A percentile compares a stretch with the other conserved stretches of the same genome.
These are phyloP conservation scores for Pseudonitzschia delicatissima DNA, from an alignment of 108 stramenopile species.

Conservation along the genomic window DNA sequence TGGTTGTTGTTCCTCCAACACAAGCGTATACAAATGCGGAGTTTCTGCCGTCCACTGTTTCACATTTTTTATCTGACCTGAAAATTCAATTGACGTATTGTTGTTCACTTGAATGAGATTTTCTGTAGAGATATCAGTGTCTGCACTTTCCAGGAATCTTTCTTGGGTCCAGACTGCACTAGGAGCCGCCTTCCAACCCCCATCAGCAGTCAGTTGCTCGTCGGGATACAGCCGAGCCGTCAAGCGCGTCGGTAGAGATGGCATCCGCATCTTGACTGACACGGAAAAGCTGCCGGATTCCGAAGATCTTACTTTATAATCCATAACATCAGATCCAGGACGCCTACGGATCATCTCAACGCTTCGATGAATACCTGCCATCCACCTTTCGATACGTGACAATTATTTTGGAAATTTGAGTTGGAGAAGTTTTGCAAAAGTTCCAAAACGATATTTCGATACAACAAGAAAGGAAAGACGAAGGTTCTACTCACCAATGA, in stretches of 20 bases:
- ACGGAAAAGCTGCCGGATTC: constrained; percentile 24
- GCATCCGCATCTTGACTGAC: constrained; percentile 1
- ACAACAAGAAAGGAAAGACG: not conserved
- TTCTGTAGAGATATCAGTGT: not conserved
- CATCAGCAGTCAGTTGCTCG: constrained; percentile 41
- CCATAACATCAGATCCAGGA: constrained; percentile 50
- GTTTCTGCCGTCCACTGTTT: constrained; percentile 76
- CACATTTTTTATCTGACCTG: constrained; percentile 9
- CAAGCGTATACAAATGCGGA: constrained; percentile 79
- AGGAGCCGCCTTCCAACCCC: constrained; percentile 25
- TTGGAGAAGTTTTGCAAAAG: too few species aligned
- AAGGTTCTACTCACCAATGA: constrained; percentile 85
- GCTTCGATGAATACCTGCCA: constrained; percentile 90
- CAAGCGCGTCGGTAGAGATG: constrained; percentile 7
- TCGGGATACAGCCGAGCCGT: constrained; percentile 52
- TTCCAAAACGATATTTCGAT: too few species aligned
- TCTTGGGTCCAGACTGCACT: constrained; percentile 20
- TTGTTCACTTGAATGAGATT: too few species aligned
- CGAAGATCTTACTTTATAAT: constrained; percentile 68
- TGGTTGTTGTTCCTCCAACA: constrained; percentile 30
- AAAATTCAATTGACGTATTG: constrained; percentile 8
- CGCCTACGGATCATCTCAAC: constrained; percentile 79
- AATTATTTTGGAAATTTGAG: too few species aligned
- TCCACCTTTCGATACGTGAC: constrained; percentile 51
- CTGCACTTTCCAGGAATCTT: constrained; percentile 9